Conservation (phyloP, 192 early-diverging fungal genomes). For the Backusella psychrophila region DNA sequence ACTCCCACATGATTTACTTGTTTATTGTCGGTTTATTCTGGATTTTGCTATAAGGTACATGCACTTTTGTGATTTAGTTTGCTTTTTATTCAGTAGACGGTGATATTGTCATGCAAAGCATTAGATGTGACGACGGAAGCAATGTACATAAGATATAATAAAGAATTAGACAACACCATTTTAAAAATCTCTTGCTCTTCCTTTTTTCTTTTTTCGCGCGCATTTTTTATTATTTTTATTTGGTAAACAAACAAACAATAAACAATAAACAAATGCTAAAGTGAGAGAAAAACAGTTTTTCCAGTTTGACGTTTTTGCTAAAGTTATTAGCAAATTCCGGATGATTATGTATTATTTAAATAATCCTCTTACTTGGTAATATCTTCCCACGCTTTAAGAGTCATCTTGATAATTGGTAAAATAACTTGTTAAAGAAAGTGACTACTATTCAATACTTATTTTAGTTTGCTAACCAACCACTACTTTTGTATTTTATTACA, state of each 20-base stretch:
- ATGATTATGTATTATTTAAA: neutral
- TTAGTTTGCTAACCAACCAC: neutral
- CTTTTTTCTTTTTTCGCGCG: neutral
- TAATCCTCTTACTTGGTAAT: neutral
- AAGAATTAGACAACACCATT: neutral
- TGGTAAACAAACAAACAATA: neutral
- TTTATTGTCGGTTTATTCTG: neutral
- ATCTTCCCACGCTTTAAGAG: constrained; percentile 5
- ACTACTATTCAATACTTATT: neutral
- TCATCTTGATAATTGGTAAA: neutral
- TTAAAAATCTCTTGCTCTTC: neutral
- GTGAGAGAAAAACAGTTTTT: neutral
- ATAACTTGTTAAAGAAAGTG: neutral
- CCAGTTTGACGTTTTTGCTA: neutral
- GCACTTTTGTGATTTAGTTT: neutral
- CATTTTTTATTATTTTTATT: neutral
- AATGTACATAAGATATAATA: neutral
- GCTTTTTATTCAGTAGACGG: neutral
- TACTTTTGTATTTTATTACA: neutral
- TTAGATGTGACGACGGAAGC: neutral
- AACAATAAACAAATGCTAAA: neutral
- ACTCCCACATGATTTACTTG: neutral
- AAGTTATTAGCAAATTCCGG: neutral
- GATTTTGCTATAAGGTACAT: neutral
- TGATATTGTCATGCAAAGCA: neutral